Percentiles rank a stretch among this genome's conserved stretches.
These are phyloP conservation scores for Saccharomyces hybrid DNA, from an alignment of 1,139 yeast genomes.

Conservation along the genomic window DNA sequence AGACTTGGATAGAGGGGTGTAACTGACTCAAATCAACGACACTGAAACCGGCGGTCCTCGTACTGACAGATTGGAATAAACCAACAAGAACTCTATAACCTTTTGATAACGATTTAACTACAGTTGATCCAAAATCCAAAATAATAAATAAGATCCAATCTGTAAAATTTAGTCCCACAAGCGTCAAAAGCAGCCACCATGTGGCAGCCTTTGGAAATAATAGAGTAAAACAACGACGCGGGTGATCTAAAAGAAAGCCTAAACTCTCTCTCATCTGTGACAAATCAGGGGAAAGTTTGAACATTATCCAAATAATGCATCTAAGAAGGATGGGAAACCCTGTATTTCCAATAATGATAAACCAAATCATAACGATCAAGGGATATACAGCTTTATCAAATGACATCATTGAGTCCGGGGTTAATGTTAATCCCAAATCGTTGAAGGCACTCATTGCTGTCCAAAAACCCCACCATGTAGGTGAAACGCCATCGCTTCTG, in stretches of 20 bases:
- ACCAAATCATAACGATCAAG: constrained; percentile 52
- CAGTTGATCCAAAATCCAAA: constrained; percentile 54
- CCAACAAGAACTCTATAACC: constrained; percentile 76
- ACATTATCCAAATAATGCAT: constrained; percentile 27
- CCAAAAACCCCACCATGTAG: constrained; percentile 91
- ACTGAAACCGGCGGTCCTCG: too few relatives aligned
- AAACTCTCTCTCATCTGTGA: constrained; percentile 66
- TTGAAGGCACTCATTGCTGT: constrained; percentile 71
- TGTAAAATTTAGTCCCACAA: constrained; percentile 61
- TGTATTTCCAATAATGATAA: constrained; percentile 84
- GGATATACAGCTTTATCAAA: constrained; percentile 59
- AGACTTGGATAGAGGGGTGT: too few relatives aligned
- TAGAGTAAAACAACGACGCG: constrained; percentile 91
- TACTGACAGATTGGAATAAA: constrained; percentile 75
- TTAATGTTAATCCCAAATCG: constrained; percentile 75
- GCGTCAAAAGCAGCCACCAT: constrained; percentile 81
- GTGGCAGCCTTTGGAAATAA: constrained; percentile 89
- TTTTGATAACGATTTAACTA: constrained; percentile 43
- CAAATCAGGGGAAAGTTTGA: constrained; percentile 57
- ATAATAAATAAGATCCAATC: constrained; percentile 76
- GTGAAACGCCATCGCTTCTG: constrained; percentile 49
- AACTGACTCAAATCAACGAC: too few relatives aligned
- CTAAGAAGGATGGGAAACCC: constrained; percentile 83
- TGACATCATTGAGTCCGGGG: constrained; percentile 67
- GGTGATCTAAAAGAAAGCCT: constrained; percentile 86